A percentile compares a stretch with the other conserved stretches of the same genome.
Evolutionary conservation across 2,329 filamentous ascomycete species (phyloP).

Genomic region (Botrytis porri): DNA sequence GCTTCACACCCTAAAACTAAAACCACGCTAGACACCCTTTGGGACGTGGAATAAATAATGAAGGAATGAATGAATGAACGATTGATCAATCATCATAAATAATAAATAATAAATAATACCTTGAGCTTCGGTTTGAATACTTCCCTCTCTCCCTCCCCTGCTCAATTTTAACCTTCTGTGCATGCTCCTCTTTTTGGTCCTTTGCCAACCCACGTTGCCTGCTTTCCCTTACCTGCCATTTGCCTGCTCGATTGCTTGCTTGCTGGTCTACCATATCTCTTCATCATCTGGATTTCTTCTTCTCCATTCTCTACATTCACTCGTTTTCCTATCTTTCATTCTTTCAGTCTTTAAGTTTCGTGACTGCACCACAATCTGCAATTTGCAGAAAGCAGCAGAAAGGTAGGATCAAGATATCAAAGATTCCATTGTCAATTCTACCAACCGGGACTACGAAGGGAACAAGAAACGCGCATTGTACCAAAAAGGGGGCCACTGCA

Average conservation of each 20-base stretch:
- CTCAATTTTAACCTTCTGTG: slow-evolving; percentile 7
- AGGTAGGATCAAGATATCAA: not conserved
- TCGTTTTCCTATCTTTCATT: not conserved
- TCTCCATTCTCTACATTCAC: not conserved
- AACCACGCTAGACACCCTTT: not conserved
- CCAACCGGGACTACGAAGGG: not conserved
- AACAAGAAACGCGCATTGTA: not conserved
- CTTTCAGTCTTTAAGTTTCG: slow-evolving; percentile 16
- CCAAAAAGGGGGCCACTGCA: slow-evolving; percentile 3
- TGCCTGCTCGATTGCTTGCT: not conserved
- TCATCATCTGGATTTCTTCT: slow-evolving; percentile 1
- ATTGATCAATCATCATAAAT: too few relatives aligned
- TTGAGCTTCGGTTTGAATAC: not conserved
- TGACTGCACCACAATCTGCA: slow-evolving; percentile 14
- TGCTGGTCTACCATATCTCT: not conserved
- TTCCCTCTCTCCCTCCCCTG: not conserved
- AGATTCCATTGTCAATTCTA: not conserved
- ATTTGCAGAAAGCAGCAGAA: slow-evolving; percentile 20
- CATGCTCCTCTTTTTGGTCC: slow-evolving; percentile 10
- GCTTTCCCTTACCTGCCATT: not conserved
- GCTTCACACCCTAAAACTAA: not conserved
- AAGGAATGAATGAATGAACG: too few relatives aligned
- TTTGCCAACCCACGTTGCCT: not conserved
- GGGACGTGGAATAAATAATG: not conserved
- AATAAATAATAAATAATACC: not conserved